Conservation (phyloP, 1,139 yeast genomes). For the Yamadazyma taylorii region DNA sequence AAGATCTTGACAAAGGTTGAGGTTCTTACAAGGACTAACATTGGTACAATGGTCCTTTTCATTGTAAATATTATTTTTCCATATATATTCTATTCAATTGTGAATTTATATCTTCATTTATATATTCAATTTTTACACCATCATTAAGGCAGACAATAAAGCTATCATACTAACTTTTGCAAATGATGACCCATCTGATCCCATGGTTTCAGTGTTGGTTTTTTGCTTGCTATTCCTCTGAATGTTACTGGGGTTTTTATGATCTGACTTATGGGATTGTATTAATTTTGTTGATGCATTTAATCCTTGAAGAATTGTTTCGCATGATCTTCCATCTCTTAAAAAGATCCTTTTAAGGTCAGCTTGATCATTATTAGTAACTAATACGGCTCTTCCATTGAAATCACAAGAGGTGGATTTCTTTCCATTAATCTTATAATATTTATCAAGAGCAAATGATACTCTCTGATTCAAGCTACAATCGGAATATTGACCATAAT, state of each 20-base stretch:
- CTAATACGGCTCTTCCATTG: constrained; percentile 37
- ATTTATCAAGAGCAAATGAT: constrained; percentile 53
- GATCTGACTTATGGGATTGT: background rate
- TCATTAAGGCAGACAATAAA: background rate
- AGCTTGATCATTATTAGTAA: constrained; percentile 22
- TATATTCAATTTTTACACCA: too few relatives aligned
- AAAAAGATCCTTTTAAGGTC: constrained; percentile 22
- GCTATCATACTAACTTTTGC: background rate
- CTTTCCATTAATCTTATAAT: constrained; percentile 34
- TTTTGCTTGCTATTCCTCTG: background rate
- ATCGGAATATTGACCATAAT: constrained; percentile 58
- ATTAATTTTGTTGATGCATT: background rate
- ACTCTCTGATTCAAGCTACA: constrained; percentile 53
- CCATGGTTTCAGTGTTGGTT: background rate
- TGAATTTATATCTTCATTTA: too few relatives aligned
- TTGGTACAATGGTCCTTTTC: background rate
- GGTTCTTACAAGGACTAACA: too few relatives aligned
- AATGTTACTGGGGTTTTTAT: background rate
- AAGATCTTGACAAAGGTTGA: too few relatives aligned
- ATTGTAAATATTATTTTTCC: background rate
- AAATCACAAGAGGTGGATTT: constrained; percentile 35
- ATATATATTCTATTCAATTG: constrained; percentile 1
- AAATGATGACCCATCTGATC: background rate
- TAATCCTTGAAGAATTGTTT: constrained; percentile 6
- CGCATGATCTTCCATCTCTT: constrained; percentile 31